Conservation (phyloP, 441 rosid species). For the Gossypium lobatum region DNA sequence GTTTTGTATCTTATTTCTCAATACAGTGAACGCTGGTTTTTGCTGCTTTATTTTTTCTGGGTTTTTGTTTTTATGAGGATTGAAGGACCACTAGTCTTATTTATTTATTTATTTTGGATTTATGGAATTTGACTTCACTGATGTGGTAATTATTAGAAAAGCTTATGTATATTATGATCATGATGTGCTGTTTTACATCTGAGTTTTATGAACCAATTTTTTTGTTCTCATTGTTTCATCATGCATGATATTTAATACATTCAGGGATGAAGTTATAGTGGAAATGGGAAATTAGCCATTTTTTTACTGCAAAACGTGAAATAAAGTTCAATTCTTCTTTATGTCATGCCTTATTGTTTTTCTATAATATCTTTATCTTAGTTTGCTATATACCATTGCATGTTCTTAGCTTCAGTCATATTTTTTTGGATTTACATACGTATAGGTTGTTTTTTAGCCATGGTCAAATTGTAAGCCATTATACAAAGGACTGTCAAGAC, state of each 20-base stretch:
- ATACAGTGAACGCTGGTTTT: neutral
- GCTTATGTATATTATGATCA: no score
- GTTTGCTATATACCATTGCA: neutral
- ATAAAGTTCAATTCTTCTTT: neutral
- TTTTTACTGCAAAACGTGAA: neutral
- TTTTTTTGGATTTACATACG: neutral
- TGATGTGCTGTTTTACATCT: neutral
- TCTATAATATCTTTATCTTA: neutral
- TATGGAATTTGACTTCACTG: neutral
- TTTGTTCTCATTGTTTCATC: neutral
- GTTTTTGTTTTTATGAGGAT: neutral
- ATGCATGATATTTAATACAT: neutral
- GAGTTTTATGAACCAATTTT: neutral
- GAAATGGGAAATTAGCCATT: neutral
- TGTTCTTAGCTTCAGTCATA: neutral
- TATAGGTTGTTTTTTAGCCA: neutral
- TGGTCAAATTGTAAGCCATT: neutral
- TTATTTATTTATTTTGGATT: neutral
- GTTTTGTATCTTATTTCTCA: neutral
- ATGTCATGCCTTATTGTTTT: neutral
- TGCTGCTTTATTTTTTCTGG: neutral
- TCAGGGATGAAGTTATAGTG: neutral
- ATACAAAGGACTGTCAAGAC: no score
- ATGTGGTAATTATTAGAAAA: neutral
- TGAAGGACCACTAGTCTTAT: neutral